Evolutionary conservation across 2,329 filamentous ascomycete species (phyloP).

Genomic region (Fusarium anthophilum): DNA sequence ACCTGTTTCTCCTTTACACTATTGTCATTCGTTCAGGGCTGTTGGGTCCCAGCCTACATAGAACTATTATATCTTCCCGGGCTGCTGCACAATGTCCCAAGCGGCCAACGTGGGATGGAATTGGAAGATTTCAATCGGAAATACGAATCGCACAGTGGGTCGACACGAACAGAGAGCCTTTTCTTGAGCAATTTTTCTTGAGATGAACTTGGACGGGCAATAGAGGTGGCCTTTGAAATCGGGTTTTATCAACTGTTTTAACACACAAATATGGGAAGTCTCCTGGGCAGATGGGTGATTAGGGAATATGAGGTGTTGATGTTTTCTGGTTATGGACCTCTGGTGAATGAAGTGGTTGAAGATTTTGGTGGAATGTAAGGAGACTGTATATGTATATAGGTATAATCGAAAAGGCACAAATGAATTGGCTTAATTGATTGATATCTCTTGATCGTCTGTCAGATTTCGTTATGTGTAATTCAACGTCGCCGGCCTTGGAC

Average conservation of each 20-base stretch:
- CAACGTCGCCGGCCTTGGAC: too few species aligned
- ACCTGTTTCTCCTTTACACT: neutral
- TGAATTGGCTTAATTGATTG: neutral
- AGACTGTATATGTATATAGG: constrained; percentile 19
- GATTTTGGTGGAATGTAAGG: neutral
- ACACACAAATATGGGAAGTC: neutral
- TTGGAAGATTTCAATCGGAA: neutral
- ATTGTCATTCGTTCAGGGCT: constrained; percentile 13
- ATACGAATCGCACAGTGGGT: neutral
- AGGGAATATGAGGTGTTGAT: constrained; percentile 5
- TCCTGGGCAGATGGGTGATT: neutral
- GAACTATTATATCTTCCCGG: neutral
- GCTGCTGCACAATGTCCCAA: neutral
- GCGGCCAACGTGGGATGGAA: neutral
- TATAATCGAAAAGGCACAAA: neutral
- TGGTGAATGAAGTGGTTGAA: neutral
- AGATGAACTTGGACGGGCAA: neutral
- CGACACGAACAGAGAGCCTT: neutral
- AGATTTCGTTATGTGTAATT: neutral
- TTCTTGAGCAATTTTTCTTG: constrained; percentile 7
- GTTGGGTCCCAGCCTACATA: neutral
- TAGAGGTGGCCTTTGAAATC: neutral
- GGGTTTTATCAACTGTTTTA: neutral
- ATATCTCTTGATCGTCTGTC: neutral
- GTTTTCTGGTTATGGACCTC: constrained; percentile 15